Conservation (phyloP, 441 rosid genomes). For the Mallotus repandus region DNA sequence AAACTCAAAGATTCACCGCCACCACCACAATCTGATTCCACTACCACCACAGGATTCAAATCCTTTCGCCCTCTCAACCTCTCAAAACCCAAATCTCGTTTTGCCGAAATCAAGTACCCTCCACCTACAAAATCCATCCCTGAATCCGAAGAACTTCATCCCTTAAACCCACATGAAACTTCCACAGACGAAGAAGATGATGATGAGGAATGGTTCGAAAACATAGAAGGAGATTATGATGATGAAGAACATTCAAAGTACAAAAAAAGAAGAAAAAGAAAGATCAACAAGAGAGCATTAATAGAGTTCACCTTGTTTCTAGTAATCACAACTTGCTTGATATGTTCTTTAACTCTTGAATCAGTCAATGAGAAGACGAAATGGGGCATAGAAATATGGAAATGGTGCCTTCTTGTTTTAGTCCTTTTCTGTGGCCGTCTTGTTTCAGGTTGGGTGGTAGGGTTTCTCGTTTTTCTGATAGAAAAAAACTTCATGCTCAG, state of each 20-base stretch:
- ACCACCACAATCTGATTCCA: not conserved
- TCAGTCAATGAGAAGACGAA: slow-evolving; percentile 15
- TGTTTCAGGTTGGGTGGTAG: slow-evolving; percentile 46
- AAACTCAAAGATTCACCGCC: slow-evolving; percentile 2
- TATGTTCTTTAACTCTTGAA: slow-evolving; percentile 29
- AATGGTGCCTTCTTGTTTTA: slow-evolving; percentile 47
- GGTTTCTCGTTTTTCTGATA: slow-evolving; percentile 41
- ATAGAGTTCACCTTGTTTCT: slow-evolving; percentile 37
- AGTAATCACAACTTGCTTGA: slow-evolving; percentile 33
- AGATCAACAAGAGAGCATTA: slow-evolving; percentile 33
- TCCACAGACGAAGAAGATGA: slow-evolving; percentile 21
- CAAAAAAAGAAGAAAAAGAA: slow-evolving; percentile 21
- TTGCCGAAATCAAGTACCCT: slow-evolving; percentile 21
- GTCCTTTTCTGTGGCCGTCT: slow-evolving; percentile 49
- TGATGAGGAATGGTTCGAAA: slow-evolving; percentile 33
- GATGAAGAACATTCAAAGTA: not conserved
- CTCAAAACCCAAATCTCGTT: slow-evolving; percentile 31
- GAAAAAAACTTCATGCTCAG: slow-evolving; percentile 48
- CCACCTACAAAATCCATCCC: slow-evolving; percentile 15
- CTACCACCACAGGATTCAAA: slow-evolving; percentile 16
- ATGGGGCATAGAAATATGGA: slow-evolving; percentile 49
- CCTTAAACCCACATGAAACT: slow-evolving; percentile 15
- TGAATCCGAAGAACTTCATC: slow-evolving; percentile 24
- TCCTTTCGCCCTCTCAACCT: slow-evolving; percentile 22
- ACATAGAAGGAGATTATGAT: slow-evolving; percentile 20